Conservation (phyloP, 306 rosid species). For the Cyclanthera cordifolia region DNA sequence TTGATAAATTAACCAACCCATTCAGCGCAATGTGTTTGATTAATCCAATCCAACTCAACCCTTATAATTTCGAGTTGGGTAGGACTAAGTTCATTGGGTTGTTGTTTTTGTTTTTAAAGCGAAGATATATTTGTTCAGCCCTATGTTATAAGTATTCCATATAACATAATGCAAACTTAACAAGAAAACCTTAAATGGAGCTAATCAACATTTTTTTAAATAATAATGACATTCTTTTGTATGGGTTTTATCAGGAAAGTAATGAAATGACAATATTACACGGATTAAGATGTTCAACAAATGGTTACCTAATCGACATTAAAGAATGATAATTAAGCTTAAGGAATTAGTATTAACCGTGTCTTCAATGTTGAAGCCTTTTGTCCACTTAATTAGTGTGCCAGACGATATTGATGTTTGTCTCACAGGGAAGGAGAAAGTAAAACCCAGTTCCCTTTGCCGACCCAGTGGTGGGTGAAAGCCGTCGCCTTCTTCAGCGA, state of each 20-base stretch:
- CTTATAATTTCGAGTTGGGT: too few species aligned
- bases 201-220: not conserved
- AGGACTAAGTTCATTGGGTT: too few species aligned
- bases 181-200: not conserved
- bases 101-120: too few species aligned
- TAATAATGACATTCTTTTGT: not conserved
- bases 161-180: not conserved
- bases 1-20: too few species aligned
- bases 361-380: constrained; percentile 82
- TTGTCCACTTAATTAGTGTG: constrained; percentile 81
- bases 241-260: not conserved
- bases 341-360: constrained; percentile 42
- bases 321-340: constrained; percentile 17
- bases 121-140: too few species aligned
- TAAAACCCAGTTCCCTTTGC: constrained; percentile 93
- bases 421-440: constrained; percentile 95
- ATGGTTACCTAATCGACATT: not conserved
- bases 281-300: not conserved
- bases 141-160: too few species aligned
- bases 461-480: constrained; percentile 59
- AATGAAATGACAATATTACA: not conserved
- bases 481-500: constrained; percentile 62
- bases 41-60: too few species aligned
- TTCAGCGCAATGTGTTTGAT: too few species aligned
- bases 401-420: constrained; percentile 90